Conservation (phyloP, 169 alveolate genomes). For the Plasmodium adleri region DNA sequence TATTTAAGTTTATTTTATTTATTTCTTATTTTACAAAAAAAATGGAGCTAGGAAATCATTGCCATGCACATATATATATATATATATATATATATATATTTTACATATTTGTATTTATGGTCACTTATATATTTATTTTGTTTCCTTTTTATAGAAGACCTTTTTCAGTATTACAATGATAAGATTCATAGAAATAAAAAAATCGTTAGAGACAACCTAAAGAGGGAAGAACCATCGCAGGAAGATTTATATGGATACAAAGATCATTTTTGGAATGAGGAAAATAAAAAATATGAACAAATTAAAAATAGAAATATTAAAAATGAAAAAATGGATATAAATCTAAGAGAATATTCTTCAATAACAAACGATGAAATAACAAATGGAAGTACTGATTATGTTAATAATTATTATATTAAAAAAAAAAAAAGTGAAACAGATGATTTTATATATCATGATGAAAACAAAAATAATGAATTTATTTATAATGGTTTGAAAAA, state of each 20-base stretch:
- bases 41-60: not conserved
- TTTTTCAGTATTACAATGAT: slow-evolving; percentile 9
- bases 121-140: not conserved
- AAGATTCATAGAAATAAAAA: slow-evolving; percentile 8
- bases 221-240: slow-evolving; percentile 18
- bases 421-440: slow-evolving; percentile 21
- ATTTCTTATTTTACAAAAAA: no score
- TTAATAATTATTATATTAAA: slow-evolving; percentile 26
- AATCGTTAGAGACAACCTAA: slow-evolving; percentile 25
- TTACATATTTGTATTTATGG: not conserved
- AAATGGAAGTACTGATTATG: slow-evolving; percentile 58
- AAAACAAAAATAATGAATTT: slow-evolving; percentile 8
- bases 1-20: not conserved
- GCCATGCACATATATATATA: not conserved
- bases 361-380: slow-evolving; percentile 33
- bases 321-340: slow-evolving; percentile 8
- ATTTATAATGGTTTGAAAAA: slow-evolving; percentile 4
- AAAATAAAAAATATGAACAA: not conserved
- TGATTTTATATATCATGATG: not conserved
- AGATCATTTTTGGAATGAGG: not conserved
- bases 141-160: slow-evolving; percentile 22
- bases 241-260: slow-evolving; percentile 27
- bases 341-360: slow-evolving; percentile 14
- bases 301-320: not conserved
- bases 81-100: not conserved